Conservation (phyloP, 495 filamentous ascomycete genomes). For the Baudoinia panamericana region DNA sequence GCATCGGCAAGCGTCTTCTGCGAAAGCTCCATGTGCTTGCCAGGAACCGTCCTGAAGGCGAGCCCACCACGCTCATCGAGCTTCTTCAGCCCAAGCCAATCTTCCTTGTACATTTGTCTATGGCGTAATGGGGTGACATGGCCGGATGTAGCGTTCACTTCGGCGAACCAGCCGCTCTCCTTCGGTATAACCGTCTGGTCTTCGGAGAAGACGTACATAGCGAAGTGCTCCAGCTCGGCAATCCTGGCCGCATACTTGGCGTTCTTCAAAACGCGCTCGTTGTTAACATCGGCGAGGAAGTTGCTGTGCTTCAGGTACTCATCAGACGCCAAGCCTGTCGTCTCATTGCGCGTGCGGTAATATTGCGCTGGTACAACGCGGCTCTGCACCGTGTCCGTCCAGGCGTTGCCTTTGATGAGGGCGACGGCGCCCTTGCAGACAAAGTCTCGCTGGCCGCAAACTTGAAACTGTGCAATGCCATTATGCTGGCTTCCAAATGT, state of each 20-base stretch:
- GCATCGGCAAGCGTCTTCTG: constrained; percentile 51
- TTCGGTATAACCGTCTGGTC: constrained; percentile 81
- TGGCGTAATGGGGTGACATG: constrained; percentile 55
- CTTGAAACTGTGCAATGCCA: constrained; percentile 72
- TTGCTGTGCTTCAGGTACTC: constrained; percentile 72
- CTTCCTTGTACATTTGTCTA: constrained; percentile 68
- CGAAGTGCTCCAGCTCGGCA: constrained; percentile 56
- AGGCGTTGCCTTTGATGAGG: constrained; percentile 58
- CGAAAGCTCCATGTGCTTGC: constrained; percentile 71
- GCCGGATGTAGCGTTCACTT: constrained; percentile 56
- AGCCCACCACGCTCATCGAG: constrained; percentile 71
- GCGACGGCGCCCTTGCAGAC: constrained; percentile 65
- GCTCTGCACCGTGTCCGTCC: constrained; percentile 60
- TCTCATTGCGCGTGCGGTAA: constrained; percentile 42
- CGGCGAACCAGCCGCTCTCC: constrained; percentile 83
- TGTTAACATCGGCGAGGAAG: constrained; percentile 98
- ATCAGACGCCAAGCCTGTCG: constrained; percentile 41
- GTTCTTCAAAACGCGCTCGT: constrained; percentile 70
- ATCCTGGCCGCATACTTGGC: constrained; percentile 59
- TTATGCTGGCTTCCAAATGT: constrained; percentile 93
- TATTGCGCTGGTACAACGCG: constrained; percentile 89
- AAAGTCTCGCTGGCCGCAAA: constrained; percentile 53
- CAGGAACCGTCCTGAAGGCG: constrained; percentile 55
- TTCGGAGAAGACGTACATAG: constrained; percentile 81
- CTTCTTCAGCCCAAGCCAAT: constrained; percentile 80